phyloP scores from a whole-genome alignment of 1,284 basidiomycete genomes.

The Golubevia sp. region DNA sequence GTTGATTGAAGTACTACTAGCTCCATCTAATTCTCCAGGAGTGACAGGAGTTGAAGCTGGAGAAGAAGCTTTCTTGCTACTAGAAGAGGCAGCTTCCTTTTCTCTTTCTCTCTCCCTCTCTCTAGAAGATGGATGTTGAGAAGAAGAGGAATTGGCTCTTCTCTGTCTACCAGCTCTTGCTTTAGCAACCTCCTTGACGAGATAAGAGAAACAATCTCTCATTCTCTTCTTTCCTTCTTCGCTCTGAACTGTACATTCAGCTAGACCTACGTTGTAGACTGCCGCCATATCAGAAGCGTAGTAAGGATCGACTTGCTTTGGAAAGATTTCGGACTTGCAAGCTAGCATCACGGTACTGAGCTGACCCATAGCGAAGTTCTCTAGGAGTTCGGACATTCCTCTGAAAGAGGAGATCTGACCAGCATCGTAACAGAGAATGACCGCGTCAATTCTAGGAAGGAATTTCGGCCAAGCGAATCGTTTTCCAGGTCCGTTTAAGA shows the following conservation, averaged over 20 bases:
- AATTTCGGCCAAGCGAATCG: constrained; percentile 53
- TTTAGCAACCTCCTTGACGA: constrained; percentile 55
- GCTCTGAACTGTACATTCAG: constrained; percentile 47
- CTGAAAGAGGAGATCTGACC: constrained; percentile 41
- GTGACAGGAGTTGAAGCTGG: not conserved
- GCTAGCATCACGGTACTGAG: constrained; percentile 53
- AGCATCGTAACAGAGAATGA: constrained; percentile 53
- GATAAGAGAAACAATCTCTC: constrained; percentile 51
- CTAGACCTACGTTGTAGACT: constrained; percentile 50
- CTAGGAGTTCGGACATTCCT: constrained; percentile 51
- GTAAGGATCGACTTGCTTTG: constrained; percentile 49
- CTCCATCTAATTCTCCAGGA: not conserved
- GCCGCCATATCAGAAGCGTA: constrained; percentile 52
- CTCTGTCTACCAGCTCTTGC: constrained; percentile 15
- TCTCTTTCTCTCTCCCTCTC: not conserved
- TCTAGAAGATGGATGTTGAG: not conserved
- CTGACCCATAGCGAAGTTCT: constrained; percentile 37
- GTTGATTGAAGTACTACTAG: not conserved
- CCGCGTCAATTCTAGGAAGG: constrained; percentile 45
- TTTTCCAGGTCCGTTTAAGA: constrained; percentile 40
- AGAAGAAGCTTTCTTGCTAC: not conserved
- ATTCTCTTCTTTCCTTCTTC: constrained; percentile 56
- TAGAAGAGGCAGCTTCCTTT: not conserved
- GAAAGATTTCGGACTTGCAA: constrained; percentile 50
- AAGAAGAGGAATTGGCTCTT: constrained; percentile 5